Evolutionary conservation across 139 green algal species (phyloP), one percentile per base, ranked within the genome.

Genomic region (Chlorella ohadii): DNA sequence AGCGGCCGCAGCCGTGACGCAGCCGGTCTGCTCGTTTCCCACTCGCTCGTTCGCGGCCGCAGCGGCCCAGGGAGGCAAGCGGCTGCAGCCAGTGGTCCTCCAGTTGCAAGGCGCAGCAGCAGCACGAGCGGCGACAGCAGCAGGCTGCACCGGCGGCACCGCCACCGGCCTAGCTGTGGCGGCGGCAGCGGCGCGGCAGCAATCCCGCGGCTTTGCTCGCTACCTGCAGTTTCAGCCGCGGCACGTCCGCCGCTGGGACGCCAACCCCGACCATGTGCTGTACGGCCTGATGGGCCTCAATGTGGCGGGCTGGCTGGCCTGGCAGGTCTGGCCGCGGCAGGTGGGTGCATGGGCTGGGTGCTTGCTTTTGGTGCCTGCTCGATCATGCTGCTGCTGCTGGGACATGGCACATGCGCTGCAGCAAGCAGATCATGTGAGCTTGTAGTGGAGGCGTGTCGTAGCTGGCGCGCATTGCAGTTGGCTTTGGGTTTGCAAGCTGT

Each of bases 201-300:
- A 74, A 28, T 11, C 39, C 6, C 61, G 78, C 6, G 63, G 78
- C 7, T 74, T 65, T 83, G 78, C 78, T 4, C 44, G 63, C 20
- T 83, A 47, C 28, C 63, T 83, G 39, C 78, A 83, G n/a, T 83
- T 74, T 41, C 78, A 56, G 56, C 38, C 57, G 9, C 78, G n/a
- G 17, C 16, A n/a, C n/a, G 72, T 47, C 13, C 28, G 72, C 70
- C 38, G 70, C 70, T 77, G 72, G n/a, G 70, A 47, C 15, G 39
- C 66, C 12, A n/a, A 83, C 38, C n/a, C 57, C 2, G 76, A 72
- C 12, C 27, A 66, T 6, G 86, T 90, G 9, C 31, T 94, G 28
- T 92, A 87, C 51, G 82, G 75, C 20, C 51, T 94, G 57, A 91
- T 94, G 23, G 90, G 68, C 31, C 44, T 75, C 33, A 94, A 94